These are phyloP conservation scores for Talaromyces wortmannii DNA, from an alignment of 495 filamentous ascomycete genomes.

Conservation along the genomic window DNA sequence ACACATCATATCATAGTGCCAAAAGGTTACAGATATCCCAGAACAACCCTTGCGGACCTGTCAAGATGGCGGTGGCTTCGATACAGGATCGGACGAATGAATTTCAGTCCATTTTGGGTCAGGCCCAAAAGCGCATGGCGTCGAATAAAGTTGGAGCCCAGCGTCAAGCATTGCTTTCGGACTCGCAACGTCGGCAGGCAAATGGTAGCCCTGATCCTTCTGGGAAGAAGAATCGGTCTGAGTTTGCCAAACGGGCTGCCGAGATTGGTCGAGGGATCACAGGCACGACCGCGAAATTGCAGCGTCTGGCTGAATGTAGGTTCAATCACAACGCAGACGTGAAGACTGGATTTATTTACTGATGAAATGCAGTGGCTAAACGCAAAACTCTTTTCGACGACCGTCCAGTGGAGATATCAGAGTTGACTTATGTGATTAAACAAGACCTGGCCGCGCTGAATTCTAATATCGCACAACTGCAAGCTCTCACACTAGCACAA, in stretches of 20 bases:
- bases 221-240: constrained; percentile 48
- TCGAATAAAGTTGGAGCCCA: constrained; percentile 67
- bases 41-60: background rate
- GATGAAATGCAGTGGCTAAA: constrained; percentile 62
- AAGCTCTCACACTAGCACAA: constrained; percentile 63
- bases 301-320: constrained; percentile 81
- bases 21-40: background rate
- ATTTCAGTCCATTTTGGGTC: constrained; percentile 82
- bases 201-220: constrained; percentile 51
- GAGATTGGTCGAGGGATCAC: constrained; percentile 88
- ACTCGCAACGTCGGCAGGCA: constrained; percentile 62
- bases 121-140: constrained; percentile 68
- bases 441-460: constrained; percentile 91
- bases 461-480: constrained; percentile 73
- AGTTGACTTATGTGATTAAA: constrained; percentile 94
- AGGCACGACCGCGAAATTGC: constrained; percentile 87
- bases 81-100: constrained; percentile 97
- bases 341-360: constrained; percentile 5
- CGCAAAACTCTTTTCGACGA: constrained; percentile 97
- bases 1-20: background rate
- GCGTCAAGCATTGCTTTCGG: constrained; percentile 71
- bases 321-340: constrained; percentile 2
- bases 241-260: constrained; percentile 85
- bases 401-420: constrained; percentile 90
- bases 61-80: constrained; percentile 53